Percentiles rank a stretch among this genome's conserved stretches.
Conservation (phyloP, 345 rosid genomes). For the Sisymbrium altissimum region DNA sequence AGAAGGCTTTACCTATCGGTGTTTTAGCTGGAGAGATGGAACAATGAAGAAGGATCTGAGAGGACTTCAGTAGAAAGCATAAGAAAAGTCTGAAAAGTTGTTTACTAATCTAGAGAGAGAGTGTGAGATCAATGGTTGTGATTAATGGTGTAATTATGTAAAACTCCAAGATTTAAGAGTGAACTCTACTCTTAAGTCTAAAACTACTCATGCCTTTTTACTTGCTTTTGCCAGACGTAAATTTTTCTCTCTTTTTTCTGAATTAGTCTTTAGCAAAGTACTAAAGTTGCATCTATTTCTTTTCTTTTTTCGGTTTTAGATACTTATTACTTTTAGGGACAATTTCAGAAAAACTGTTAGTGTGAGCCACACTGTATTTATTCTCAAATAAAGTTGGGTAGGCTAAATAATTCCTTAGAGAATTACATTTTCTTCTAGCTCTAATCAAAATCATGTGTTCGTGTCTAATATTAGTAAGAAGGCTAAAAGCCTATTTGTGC, state of each 20-base stretch:
- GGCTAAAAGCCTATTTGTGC: neutral
- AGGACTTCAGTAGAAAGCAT: slow-evolving; percentile 9
- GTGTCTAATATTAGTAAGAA: neutral
- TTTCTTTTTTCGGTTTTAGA: neutral
- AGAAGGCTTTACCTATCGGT: neutral
- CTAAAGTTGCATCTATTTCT: neutral
- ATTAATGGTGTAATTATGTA: slow-evolving; percentile 5
- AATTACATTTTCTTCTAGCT: neutral
- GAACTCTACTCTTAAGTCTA: slow-evolving; percentile 16
- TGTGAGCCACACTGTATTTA: too few species aligned
- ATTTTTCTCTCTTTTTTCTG: neutral
- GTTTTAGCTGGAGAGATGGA: neutral
- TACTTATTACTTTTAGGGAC: neutral
- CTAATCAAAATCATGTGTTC: neutral
- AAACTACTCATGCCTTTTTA: slow-evolving; percentile 1
- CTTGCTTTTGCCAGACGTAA: neutral
- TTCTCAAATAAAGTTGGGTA: too few species aligned
- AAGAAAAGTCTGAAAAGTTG: neutral
- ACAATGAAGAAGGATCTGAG: slow-evolving; percentile 14
- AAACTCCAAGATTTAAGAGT: neutral
- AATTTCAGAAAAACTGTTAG: too few species aligned
- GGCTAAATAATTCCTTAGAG: neutral
- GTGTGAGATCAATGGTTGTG: slow-evolving; percentile 13
- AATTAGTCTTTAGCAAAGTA: neutral
- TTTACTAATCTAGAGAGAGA: neutral